These are phyloP conservation scores for Claviceps sp. DNA, from an alignment of 2,329 filamentous ascomycete genomes.

Conservation along the genomic window DNA sequence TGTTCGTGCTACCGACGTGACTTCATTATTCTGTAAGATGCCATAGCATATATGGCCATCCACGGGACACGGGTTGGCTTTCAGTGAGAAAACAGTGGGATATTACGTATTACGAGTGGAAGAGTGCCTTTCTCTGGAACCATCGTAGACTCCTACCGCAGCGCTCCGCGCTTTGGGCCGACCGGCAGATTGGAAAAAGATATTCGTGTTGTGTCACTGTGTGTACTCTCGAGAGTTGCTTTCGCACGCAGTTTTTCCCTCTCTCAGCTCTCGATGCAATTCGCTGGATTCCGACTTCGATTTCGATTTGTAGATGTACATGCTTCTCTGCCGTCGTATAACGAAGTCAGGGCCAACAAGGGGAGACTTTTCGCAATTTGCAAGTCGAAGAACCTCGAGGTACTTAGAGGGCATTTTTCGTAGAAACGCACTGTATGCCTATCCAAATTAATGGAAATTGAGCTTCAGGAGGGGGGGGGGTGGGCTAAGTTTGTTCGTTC, in stretches of 20 bases:
- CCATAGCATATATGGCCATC: slow-evolving; percentile 30
- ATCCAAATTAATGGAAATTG: not conserved
- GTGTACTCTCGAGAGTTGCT: slow-evolving; percentile 27
- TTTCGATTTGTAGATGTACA: slow-evolving; percentile 28
- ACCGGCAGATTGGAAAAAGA: slow-evolving; percentile 37
- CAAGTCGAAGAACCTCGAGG: slow-evolving; percentile 34
- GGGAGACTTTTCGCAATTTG: slow-evolving; percentile 37
- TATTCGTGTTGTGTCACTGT: slow-evolving; percentile 13
- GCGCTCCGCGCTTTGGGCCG: slow-evolving; percentile 31
- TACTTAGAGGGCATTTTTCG: slow-evolving; percentile 31
- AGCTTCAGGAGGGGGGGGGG: no score
- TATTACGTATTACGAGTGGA: not conserved
- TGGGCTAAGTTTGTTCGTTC: not conserved
- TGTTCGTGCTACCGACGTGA: slow-evolving; percentile 32
- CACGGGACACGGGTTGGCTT: slow-evolving; percentile 9
- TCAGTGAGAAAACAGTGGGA: slow-evolving; percentile 27
- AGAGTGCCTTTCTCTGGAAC: slow-evolving; percentile 14
- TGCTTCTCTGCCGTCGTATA: slow-evolving; percentile 36
- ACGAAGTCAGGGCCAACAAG: slow-evolving; percentile 41
- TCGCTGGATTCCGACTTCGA: slow-evolving; percentile 29
- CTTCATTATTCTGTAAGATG: slow-evolving; percentile 34
- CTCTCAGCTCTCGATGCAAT: slow-evolving; percentile 38
- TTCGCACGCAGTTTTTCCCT: slow-evolving; percentile 31
- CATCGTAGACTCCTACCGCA: slow-evolving; percentile 16
- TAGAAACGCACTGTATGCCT: slow-evolving; percentile 16